Evolutionary conservation across 805 yeast genomes (phyloP).

Genomic region (Metschnikowia lachancei): DNA sequence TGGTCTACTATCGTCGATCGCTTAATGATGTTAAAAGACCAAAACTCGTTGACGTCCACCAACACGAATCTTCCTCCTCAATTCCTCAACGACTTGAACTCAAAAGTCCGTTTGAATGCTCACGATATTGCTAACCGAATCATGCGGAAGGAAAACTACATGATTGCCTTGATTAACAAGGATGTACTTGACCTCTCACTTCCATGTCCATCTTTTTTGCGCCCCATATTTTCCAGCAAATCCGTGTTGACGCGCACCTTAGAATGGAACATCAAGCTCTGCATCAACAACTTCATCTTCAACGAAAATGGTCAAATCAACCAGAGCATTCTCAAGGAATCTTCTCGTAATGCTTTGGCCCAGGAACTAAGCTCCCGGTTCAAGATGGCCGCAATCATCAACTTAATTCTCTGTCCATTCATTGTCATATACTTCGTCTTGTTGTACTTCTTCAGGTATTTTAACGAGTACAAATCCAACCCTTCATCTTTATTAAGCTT

Average conservation of each 20-base stretch:
- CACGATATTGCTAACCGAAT: constrained; percentile 93
- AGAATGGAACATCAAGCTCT: constrained; percentile 91
- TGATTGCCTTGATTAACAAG: constrained; percentile 84
- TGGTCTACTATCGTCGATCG: constrained; percentile 86
- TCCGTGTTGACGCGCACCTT: constrained; percentile 72
- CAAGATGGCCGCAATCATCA: constrained; percentile 82
- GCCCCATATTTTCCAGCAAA: constrained; percentile 22
- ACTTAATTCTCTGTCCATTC: constrained; percentile 80
- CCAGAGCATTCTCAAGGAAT: constrained; percentile 64
- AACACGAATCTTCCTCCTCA: constrained; percentile 24
- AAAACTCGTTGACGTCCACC: constrained; percentile 64
- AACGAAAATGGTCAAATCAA: constrained; percentile 80
- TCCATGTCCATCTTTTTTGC: constrained; percentile 28
- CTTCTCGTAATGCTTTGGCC: constrained; percentile 62
- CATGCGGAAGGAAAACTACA: constrained; percentile 92
- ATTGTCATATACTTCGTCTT: constrained; percentile 78
- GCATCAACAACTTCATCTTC: constrained; percentile 83
- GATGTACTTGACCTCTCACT: constrained; percentile 63
- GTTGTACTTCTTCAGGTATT: constrained; percentile 83
- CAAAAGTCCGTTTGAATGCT: constrained; percentile 78
- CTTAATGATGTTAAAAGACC: constrained; percentile 70
- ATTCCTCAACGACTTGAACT: constrained; percentile 52
- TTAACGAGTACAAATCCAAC: constrained; percentile 86
- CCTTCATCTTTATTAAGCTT: constrained; percentile 70
- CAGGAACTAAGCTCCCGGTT: constrained; percentile 75